Base-by-base conservation (phyloP, 2,329 filamentous ascomycete genomes). In the Fusarium penzigii region DNA sequence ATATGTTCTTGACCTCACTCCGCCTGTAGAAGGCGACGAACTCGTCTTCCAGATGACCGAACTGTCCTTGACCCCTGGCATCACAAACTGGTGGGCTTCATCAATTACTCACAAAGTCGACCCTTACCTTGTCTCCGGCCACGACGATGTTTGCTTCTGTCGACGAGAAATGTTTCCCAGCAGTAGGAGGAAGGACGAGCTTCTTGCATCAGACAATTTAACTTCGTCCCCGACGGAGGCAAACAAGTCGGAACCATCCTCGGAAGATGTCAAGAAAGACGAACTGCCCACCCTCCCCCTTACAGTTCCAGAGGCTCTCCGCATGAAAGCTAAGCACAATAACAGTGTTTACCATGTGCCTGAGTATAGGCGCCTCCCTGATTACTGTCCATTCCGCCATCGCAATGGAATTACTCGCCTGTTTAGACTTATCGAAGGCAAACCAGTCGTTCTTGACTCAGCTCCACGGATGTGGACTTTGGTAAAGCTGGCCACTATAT, bases 401-500 rank as follows among this genome's bases (percentile, higher is more conserved):
- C 75, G 82, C 12, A 80, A 79, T 29, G 80, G 80, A 17, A 83
- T 94, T 34, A 76, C 88, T 42, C 78, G 85, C 1, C 71, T 90
- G 1, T 72, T 90, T 5, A 75, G 82, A 59, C 74, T 79, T 11
- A 78, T 89, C 39, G 75, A 83, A 56, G 80, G 79, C 3, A 72
- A 78, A 3, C 71, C 77, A 29, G 74, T 84, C 1, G 71, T 75
- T 2, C 67, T 90, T 13, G 81, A 89, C 67, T 88, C 86, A 0
- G 86, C 87, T 1, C 75, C 80, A 11, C 84, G 87, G 13, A 70
- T 88, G 38, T 89, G 84, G 78, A 89, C 86, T 0, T 75, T 88
- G n/a, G 80, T 83, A 34, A 81, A 79, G 3, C 68, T 89, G 9
- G 81, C 84, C 8, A 81, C 82, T 53, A 75, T 84, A 39, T 78